Conservation (phyloP, 192 early-diverging fungal genomes). For the Coemansia javaensis region DNA sequence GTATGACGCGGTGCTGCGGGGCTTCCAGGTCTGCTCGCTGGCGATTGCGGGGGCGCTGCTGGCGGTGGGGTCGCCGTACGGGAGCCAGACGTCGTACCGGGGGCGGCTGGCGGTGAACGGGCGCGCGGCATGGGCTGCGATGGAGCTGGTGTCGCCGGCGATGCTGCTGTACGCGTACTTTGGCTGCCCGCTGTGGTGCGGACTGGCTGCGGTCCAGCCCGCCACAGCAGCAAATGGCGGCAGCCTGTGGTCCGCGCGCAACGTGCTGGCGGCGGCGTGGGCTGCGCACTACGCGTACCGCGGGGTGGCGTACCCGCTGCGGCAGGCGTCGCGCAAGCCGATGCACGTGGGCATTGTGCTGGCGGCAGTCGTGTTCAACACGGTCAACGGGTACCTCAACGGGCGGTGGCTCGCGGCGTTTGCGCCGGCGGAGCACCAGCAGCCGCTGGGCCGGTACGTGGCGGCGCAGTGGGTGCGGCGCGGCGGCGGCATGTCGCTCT, state of each 20-base stretch:
- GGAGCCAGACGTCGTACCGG: slow-evolving; percentile 34
- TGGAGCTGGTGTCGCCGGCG: slow-evolving; percentile 42
- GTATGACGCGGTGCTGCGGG: slow-evolving; percentile 8
- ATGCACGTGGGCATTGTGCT: slow-evolving; percentile 44
- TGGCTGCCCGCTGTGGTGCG: background rate
- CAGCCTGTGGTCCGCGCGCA: background rate
- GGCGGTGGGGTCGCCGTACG: slow-evolving; percentile 41
- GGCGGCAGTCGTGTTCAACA: slow-evolving; percentile 32
- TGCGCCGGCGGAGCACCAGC: background rate
- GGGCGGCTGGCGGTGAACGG: slow-evolving; percentile 23
- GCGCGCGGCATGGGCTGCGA: slow-evolving; percentile 23
- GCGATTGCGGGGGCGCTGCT: slow-evolving; percentile 14
- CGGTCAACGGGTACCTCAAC: slow-evolving; percentile 45
- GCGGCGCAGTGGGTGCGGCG: background rate
- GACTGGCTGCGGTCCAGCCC: too few relatives aligned
- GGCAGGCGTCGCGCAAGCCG: slow-evolving; percentile 33
- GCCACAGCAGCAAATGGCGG: too few relatives aligned
- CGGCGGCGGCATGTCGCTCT: slow-evolving; percentile 6
- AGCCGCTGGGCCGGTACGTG: background rate
- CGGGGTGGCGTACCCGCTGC: slow-evolving; percentile 37
- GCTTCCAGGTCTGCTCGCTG: slow-evolving; percentile 9
- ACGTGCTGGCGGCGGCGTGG: slow-evolving; percentile 13
- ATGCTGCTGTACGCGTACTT: slow-evolving; percentile 13
- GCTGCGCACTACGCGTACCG: slow-evolving; percentile 40
- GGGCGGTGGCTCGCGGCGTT: slow-evolving; percentile 33